Evolutionary conservation across 148 eudicot species (phyloP), one percentile per base, ranked within the genome.

Genomic region (Silene conica): DNA sequence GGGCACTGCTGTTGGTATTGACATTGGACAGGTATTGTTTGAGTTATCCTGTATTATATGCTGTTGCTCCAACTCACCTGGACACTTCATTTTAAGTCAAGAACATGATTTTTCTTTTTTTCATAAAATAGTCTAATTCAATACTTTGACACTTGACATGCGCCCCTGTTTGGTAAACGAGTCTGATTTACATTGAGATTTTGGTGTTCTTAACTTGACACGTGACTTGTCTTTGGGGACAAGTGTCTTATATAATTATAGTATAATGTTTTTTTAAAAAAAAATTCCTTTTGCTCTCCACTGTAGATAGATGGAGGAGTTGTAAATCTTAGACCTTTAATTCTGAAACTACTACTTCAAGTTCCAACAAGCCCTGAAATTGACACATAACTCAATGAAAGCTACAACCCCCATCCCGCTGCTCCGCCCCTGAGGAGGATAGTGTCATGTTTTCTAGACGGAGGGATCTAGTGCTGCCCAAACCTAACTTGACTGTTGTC

Each of bases 21-120:
- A 96, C 82, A 86, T 92, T 46, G 99, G 99, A n/a, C 95, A 96
- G 95, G 99, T 96, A 89, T 73, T 48, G 22, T 58, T 34, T 14
- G 9, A 34, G 41, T 48, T 9, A 48, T 11, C 15, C 15, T 48
- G 54, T 48, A 48, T 50, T 15, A 14, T 50, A 50, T 50, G 55
- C 55, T 50, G 55, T 12, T 50, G 14, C 55, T 11, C 3, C 14
- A 0, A 50, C 55, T 50, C 55, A 50, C 16, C 3, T 11, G 15
- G 55, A 50, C 55, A 50, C 55, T 50, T 50, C 55, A 50, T 11
- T 50, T 50, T 50, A 50, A 38, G 41, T 6, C 57, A 38, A 38
- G 8, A 7, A 38, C 43, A 38, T 38, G 43, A 38, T 67, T 16
- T 61, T 18, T 52, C 22, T 67, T 16, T 61, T 18, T 52, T 31